Conservation (phyloP, 2,329 filamentous ascomycete species). For the Tolypocladium sp. region DNA sequence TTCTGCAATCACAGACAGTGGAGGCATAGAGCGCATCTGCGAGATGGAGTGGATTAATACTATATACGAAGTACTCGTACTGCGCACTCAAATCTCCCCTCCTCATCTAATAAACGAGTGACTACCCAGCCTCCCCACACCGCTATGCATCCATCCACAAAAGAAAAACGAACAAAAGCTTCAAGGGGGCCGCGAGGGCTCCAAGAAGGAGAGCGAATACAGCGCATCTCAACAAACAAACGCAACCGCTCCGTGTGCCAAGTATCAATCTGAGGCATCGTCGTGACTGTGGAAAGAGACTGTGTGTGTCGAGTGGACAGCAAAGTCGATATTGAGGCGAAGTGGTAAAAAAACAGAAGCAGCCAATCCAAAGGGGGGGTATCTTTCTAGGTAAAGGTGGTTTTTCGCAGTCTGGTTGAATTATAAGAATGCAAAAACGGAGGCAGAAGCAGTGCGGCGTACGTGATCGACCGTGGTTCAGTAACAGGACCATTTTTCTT, state of each 20-base stretch:
- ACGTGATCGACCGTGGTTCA: not conserved
- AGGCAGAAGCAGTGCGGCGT: too few relatives aligned
- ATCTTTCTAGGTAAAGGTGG: conserved; percentile 25
- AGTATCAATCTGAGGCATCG: not conserved
- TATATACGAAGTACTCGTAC: conserved; percentile 8
- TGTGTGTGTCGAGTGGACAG: not conserved
- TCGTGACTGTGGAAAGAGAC: not conserved
- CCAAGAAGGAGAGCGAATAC: not conserved
- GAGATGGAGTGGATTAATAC: conserved; percentile 8
- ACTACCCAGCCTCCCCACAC: not conserved
- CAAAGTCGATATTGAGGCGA: not conserved
- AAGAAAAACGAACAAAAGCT: conserved; percentile 1
- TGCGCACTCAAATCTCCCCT: not conserved
- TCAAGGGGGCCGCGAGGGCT: not conserved
- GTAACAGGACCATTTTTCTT: not conserved
- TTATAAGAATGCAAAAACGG: not conserved
- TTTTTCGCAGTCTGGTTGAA: conserved; percentile 19
- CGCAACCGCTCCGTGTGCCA: not conserved
- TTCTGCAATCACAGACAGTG: not conserved
- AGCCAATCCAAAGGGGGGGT: conserved; percentile 24
- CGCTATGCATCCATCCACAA: conserved; percentile 9
- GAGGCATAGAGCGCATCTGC: not conserved
- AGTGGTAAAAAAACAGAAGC: conserved; percentile 11
- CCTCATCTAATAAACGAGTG: not conserved
- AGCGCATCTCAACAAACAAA: not conserved